A percentile compares a stretch with the other conserved stretches of the same genome.
Evolutionary conservation across 176 grass and related monocot species (phyloP).

Genomic region (Echinochloa phyllopogon): DNA sequence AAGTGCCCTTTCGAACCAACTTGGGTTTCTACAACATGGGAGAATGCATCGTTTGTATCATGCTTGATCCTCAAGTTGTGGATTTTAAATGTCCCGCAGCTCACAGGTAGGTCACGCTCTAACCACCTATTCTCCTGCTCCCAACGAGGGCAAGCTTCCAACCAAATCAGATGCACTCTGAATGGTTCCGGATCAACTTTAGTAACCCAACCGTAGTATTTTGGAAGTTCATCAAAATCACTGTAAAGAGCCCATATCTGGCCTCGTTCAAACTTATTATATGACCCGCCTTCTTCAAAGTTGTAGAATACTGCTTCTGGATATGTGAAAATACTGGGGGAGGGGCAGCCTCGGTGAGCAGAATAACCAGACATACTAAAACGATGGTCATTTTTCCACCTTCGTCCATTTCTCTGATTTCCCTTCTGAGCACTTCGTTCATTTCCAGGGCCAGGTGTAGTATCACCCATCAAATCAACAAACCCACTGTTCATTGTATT

Average conservation of each 20-base stretch:
- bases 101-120: conserved; percentile 54
- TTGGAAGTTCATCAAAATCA: conserved; percentile 67
- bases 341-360: conserved; percentile 3
- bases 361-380: neutral
- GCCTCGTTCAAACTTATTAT: conserved; percentile 54
- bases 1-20: conserved; percentile 40
- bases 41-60: conserved; percentile 55
- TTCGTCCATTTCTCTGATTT: conserved; percentile 32
- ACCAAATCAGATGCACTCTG: conserved; percentile 48
- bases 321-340: conserved; percentile 37
- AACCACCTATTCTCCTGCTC: conserved; percentile 66
- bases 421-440: conserved; percentile 24
- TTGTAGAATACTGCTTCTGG: conserved; percentile 56
- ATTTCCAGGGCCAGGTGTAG: neutral
- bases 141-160: conserved; percentile 44
- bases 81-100: conserved; percentile 71
- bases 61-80: neutral
- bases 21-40: conserved; percentile 58
- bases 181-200: conserved; percentile 34
- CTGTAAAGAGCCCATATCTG: conserved; percentile 84
- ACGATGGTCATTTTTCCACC: neutral
- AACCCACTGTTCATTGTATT: neutral
- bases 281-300: conserved; percentile 55
- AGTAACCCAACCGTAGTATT: conserved; percentile 65
- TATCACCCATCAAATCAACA: neutral